Base-by-base conservation (phyloP, 345 rosid species). In the Nephelium lappaceum region DNA sequence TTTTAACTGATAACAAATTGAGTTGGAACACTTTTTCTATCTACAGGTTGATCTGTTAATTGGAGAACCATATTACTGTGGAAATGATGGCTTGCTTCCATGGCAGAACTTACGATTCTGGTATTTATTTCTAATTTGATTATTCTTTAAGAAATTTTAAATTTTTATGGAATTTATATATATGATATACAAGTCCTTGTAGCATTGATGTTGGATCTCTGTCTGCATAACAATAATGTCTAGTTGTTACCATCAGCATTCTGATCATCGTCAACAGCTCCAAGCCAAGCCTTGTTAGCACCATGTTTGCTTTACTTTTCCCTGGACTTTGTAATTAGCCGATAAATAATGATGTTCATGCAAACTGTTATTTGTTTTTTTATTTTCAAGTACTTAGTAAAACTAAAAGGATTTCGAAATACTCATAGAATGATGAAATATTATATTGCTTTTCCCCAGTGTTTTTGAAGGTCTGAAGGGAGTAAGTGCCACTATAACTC, bases 21-120 rank as follows among this genome's bases (percentile, higher is more conserved):
- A 66, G 31, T 63, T 42, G 65, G 47, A 31, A 41, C 15, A 41
- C 16, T 60, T 78, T 0, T 49, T 73, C 12, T 68, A 5, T 81
- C 79, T 76, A 71, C 84, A 96, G 99, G 87, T 91, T 84, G 98
- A 96, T 81, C 79, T 91, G 78, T 79, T 94, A 84, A 85, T 96
- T 75, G 97, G 91, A 74, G 99, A 96, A 79, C 99, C 97, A 38
- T 93, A 87, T 82, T 96, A 88, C 82, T 82, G 75, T 79, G 98
- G 92, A 76, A 86, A 84, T 81, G 97, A 94, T 65, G 88, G 89
- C 81, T 84, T 83, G 83, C 97, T 96, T 81, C 99, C 97, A 3
- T 96, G 99, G 97, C 92, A 92, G 75, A 90, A 90, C 85, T 90
- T 96, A 72, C 95, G 97, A 47, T 96, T 96, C 85, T 96, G 99